A percentile compares a stretch with the other conserved stretches of the same genome.
These are phyloP conservation scores for Cladosporium sp. DNA, from an alignment of 2,329 filamentous ascomycete species.

Conservation along the genomic window DNA sequence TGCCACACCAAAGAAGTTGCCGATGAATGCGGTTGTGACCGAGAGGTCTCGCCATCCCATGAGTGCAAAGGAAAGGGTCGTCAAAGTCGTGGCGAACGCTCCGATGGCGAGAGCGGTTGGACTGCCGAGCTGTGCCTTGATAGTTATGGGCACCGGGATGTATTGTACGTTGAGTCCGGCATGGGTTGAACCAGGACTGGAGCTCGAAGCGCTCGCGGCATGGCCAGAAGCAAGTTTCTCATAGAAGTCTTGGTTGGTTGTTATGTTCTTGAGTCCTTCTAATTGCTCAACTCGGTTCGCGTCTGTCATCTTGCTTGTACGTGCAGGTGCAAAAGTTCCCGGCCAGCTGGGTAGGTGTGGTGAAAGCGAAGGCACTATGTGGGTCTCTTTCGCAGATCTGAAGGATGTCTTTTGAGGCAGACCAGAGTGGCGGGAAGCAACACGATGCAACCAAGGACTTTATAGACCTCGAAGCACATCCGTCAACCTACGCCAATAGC, in stretches of 20 bases:
- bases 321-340: no score
- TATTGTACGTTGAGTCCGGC: constrained; percentile 12
- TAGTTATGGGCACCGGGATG: constrained; percentile 29
- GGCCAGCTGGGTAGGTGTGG: no score
- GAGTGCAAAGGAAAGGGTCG: constrained; percentile 50
- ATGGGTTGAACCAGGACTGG: background rate
- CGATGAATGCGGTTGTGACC: constrained; percentile 50
- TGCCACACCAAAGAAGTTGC: constrained; percentile 51
- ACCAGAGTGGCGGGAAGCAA: background rate
- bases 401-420: background rate
- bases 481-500: background rate
- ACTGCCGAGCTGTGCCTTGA: constrained; percentile 28
- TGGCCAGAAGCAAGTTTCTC: constrained; percentile 26
- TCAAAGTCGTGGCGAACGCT: constrained; percentile 53
- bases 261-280: constrained; percentile 25
- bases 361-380: background rate
- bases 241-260: constrained; percentile 25
- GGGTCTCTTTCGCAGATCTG: background rate
- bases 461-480: background rate
- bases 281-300: constrained; percentile 26
- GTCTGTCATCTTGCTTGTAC: constrained; percentile 19
- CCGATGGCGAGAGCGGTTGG: constrained; percentile 49
- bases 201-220: constrained; percentile 15
- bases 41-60: constrained; percentile 54
- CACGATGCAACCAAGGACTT: background rate